Base-by-base conservation (phyloP, 176 grass and related monocot genomes). In the Triticum monococcum region DNA sequence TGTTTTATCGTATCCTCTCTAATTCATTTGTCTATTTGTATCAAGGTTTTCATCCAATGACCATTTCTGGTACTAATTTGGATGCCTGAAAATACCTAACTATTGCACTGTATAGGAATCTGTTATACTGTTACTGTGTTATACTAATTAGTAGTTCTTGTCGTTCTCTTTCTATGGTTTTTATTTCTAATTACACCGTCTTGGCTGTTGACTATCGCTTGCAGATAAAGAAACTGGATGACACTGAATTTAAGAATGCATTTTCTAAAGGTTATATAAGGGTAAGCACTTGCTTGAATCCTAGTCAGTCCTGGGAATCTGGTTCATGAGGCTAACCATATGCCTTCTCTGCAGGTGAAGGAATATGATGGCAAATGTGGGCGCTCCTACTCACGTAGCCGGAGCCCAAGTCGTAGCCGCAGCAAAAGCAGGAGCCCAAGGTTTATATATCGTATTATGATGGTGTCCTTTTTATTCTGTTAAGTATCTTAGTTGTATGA, bases 151-250 rank as follows among this genome's bases (percentile, higher is more conserved):
- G 13, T 9, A 78, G 11, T 64, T 82, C 24, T 57, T 74, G 10
- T 41, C 65, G 72, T 17, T 4, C 8, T 46, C 30, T 65, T 48
- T 33, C 2, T 37, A 11, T 77, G 56, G 17, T 86, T 35, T 24
- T 87, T 48, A 68, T 87, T n/a, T 59, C 54, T 59, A 22, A 57
- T 81, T 60, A 40, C 56, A 65, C 83, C 3, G 11, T 79, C 63
- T 65, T 83, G 26, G 17, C 52, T 90, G 52, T 79, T 79, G 31
- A 68, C 56, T 22, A 75, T 18, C 8, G 25, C 43, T 79, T 92
- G 78, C 79, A 98, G 96, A 92, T 98, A 56, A 99, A 85, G 90
- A 99, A 99, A 70, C 89, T 99, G 57, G 92, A 99, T 87, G 94
- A 96, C 74, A 92, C 92, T 88, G 97, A 99, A 88, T 99, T 99